Conservation (phyloP, 805 yeast species). For the Yamadazyma takamatsuzukensis region DNA sequence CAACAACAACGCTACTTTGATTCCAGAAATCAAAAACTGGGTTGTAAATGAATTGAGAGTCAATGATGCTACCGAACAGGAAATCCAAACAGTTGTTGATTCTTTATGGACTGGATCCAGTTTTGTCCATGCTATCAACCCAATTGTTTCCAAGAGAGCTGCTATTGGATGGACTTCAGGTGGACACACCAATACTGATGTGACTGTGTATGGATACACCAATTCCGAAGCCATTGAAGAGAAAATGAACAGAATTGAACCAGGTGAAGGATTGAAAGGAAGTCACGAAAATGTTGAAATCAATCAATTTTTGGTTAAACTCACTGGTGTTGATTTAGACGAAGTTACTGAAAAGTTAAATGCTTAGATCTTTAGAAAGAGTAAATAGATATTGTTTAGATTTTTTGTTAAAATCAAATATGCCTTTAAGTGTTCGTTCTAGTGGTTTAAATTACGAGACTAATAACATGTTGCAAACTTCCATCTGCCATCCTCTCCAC, state of each 20-base stretch:
- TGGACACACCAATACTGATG: slow-evolving; percentile 5
- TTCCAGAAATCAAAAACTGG: slow-evolving; percentile 19
- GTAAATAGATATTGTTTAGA: too few relatives aligned
- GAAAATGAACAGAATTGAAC: slow-evolving; percentile 22
- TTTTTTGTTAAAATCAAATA: too few relatives aligned
- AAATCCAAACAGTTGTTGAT: slow-evolving; percentile 5
- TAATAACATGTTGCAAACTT: too few relatives aligned
- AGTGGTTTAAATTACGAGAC: too few relatives aligned
- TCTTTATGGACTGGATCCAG: slow-evolving; percentile 46
- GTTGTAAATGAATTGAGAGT: slow-evolving; percentile 6
- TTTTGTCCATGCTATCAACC: slow-evolving; percentile 57
- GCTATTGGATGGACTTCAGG: slow-evolving; percentile 9
- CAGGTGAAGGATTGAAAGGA: slow-evolving; percentile 52
- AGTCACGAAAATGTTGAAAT: slow-evolving; percentile 79
- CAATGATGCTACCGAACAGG: slow-evolving; percentile 7
- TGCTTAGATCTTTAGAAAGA: too few relatives aligned
- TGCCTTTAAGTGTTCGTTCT: too few relatives aligned
- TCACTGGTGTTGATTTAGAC: slow-evolving; percentile 42
- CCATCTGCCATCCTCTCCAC: too few relatives aligned
- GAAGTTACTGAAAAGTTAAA: slow-evolving; percentile 36
- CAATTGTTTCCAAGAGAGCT: slow-evolving; percentile 20
- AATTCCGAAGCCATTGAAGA: slow-evolving; percentile 24
- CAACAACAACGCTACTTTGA: slow-evolving; percentile 8
- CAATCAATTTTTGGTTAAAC: slow-evolving; percentile 60
- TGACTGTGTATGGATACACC: slow-evolving; percentile 7